Conservation (phyloP, 805 yeast genomes). For the Spathaspora arborariae region DNA sequence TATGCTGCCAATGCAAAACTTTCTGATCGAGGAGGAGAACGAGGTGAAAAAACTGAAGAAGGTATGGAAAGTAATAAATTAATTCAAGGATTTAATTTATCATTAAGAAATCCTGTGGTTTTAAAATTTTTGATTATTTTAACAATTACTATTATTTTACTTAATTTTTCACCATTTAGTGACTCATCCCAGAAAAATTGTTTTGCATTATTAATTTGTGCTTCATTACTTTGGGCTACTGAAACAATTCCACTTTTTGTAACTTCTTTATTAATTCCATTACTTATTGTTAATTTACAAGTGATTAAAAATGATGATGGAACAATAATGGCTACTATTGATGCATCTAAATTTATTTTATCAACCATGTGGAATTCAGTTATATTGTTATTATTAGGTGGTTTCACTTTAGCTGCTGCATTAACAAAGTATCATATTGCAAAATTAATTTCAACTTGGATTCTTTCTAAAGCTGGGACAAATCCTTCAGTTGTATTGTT, state of each 20-base stretch:
- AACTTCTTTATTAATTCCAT: slow-evolving; percentile 80
- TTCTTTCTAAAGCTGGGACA: slow-evolving; percentile 48
- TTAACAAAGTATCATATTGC: slow-evolving; percentile 53
- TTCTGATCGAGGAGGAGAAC: slow-evolving; percentile 13
- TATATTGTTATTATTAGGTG: slow-evolving; percentile 48
- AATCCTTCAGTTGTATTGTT: slow-evolving; percentile 45
- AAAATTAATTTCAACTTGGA: slow-evolving; percentile 46
- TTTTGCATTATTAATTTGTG: slow-evolving; percentile 74
- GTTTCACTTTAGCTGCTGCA: slow-evolving; percentile 54
- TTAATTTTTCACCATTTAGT: slow-evolving; percentile 28
- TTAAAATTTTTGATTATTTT: slow-evolving; percentile 47
- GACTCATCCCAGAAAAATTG: slow-evolving; percentile 42
- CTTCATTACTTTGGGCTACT: slow-evolving; percentile 92
- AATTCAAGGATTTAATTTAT: slow-evolving; percentile 18
- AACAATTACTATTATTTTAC: slow-evolving; percentile 39
- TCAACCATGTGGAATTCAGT: slow-evolving; percentile 54
- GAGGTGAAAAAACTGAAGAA: slow-evolving; percentile 12
- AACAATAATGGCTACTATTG: slow-evolving; percentile 37
- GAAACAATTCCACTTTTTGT: slow-evolving; percentile 91
- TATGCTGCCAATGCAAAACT: slow-evolving; percentile 56
- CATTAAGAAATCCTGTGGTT: slow-evolving; percentile 30
- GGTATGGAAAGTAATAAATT: slow-evolving; percentile 7
- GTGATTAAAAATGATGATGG: slow-evolving; percentile 60
- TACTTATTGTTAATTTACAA: slow-evolving; percentile 68
- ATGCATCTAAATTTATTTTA: slow-evolving; percentile 43